Conservation (phyloP, 139 green algal genomes). For the Chlamydomonas schloesseri region DNA sequence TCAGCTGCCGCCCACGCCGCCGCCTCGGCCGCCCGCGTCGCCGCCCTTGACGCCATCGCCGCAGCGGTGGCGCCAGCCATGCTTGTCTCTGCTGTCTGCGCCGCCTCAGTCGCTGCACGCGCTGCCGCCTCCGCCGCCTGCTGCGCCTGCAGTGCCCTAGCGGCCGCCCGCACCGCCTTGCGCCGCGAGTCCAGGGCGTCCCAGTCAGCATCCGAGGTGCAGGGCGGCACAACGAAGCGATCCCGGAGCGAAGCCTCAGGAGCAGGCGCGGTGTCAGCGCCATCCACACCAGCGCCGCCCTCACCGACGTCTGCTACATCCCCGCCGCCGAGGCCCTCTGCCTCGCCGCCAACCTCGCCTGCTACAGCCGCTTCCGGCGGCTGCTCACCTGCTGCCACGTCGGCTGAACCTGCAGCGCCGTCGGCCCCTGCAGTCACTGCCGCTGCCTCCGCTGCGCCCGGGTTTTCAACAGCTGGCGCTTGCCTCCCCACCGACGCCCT, state of each 20-base stretch:
- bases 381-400: no score
- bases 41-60: background rate
- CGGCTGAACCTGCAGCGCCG: background rate
- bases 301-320: background rate
- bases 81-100: background rate
- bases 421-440: background rate
- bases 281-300: background rate
- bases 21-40: no score
- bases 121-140: background rate
- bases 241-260: background rate
- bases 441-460: background rate
- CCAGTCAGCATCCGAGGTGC: no score
- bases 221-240: background rate
- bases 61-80: background rate
- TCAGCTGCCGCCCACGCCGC: no score
- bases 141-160: background rate
- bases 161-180: background rate
- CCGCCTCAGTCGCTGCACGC: background rate
- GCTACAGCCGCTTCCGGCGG: background rate
- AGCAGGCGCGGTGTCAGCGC: background rate
- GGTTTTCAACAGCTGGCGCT: no score
- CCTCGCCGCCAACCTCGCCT: no score
- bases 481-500: no score
- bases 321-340: no score
- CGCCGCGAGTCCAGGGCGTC: background rate